Evolutionary conservation across 1,284 basidiomycete genomes (phyloP).

Genomic region (Heimioporus retisporus): DNA sequence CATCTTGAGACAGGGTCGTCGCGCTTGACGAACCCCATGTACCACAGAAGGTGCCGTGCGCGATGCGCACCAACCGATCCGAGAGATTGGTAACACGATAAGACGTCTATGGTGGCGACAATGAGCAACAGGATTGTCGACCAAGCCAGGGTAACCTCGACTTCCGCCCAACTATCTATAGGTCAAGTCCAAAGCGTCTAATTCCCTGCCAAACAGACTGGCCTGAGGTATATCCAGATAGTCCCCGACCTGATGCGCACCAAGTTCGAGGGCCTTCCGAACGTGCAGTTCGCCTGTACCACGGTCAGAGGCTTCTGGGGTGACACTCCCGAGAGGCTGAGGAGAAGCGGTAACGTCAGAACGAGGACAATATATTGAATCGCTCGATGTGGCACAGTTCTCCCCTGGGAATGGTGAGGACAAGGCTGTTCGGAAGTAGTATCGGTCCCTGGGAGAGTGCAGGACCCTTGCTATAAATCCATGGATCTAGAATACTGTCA

Average conservation of each 20-base stretch:
- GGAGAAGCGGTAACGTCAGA: conserved; percentile 90
- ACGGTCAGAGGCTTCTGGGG: conserved; percentile 90
- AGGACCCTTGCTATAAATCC: conserved; percentile 89
- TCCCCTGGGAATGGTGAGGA: conserved; percentile 76
- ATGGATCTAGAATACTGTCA: conserved; percentile 89
- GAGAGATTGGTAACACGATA: conserved; percentile 30
- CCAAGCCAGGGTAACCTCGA: conserved; percentile 26
- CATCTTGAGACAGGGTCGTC: conserved; percentile 41
- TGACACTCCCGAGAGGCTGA: conserved; percentile 91
- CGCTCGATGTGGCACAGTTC: conserved; percentile 63
- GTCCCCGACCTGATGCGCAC: conserved; percentile 80
- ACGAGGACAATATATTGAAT: conserved; percentile 97
- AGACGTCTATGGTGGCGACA: too few species aligned
- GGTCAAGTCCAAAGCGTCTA: conserved; percentile 73
- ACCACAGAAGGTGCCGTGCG: conserved; percentile 35
- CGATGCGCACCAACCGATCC: conserved; percentile 34
- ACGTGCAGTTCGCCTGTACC: conserved; percentile 37
- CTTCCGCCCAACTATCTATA: conserved; percentile 57
- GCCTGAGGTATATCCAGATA: conserved; percentile 85
- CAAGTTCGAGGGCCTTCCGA: conserved; percentile 74
- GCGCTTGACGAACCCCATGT: conserved; percentile 47
- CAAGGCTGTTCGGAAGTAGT: conserved; percentile 57
- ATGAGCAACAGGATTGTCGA: too few species aligned
- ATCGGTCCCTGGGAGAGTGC: conserved; percentile 50
- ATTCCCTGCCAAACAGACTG: conserved; percentile 76